Base-by-base conservation (phyloP, 768 basidiomycete species). In the Leccinum subgranulosum region DNA sequence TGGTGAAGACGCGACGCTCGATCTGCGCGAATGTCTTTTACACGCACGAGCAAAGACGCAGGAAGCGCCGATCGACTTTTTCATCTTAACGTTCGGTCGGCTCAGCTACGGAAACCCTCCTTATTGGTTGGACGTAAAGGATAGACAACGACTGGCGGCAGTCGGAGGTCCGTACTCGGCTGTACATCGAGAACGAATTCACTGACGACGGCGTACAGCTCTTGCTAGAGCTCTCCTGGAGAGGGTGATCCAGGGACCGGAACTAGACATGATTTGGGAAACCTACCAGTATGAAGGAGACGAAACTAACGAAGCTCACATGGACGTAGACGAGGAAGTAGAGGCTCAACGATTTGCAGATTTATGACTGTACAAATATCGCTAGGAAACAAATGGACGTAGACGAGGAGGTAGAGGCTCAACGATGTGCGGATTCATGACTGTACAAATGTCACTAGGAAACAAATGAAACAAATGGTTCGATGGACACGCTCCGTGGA, bases 31-130 rank as follows among this genome's bases (percentile, higher is more conserved):
- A 36, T 83, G 83, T 66, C 77, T 92, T 29, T 80, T 81, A 55
- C 74, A 78, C 43, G 81, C 84, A 15, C 74, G 80, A 12, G 73
- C 74, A 49, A 80, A 83, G 31, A 75, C 77, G 28, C 86, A 87
- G 66, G 84, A 81, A 62, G 85, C 84, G 31, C 71, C 89, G 27
- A 76, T 76, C 12, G 85, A 93, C 62, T 78, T 85, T 67, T 92
- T 91, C 66, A 82, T 85, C 28, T 84, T 91, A n/a, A 82, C 85
- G 1, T 81, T 94, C 54, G 88, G 91, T 39, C 79, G 90, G 59
- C 73, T 94, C 49, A 84, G 86, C 55, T 92, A 83, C 58, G 84
- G 86, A 6, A 85, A 84, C 48, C 75, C 81, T 11, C 86, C 87
- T 15, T 77, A 81, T 46, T 88, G 86, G 84, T 68, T 87, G 31